A percentile compares a stretch with the other conserved stretches of the same genome.
Conservation (phyloP, 2,329 filamentous ascomycete species). For the Hymenoscyphus occultus region DNA sequence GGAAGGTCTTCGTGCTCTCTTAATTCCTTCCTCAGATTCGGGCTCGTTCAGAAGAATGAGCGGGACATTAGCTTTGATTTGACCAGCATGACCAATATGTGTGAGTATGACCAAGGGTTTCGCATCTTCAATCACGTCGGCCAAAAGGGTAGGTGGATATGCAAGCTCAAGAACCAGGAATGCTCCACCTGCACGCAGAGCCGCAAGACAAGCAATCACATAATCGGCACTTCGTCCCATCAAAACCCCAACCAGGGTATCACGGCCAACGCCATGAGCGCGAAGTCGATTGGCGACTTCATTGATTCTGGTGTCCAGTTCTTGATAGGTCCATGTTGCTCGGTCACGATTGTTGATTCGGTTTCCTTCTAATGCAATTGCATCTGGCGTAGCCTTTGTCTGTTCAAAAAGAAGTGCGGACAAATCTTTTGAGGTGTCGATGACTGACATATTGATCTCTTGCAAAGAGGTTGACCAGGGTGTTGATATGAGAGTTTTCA, state of each 20-base stretch:
- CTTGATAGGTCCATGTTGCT: conserved; percentile 61
- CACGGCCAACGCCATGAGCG: conserved; percentile 65
- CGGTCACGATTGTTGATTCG: conserved; percentile 47
- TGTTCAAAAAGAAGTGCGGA: conserved; percentile 69
- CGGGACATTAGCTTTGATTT: conserved; percentile 61
- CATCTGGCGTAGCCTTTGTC: conserved; percentile 64
- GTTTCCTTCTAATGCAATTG: conserved; percentile 66
- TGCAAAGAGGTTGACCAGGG: not conserved
- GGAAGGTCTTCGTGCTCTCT: conserved; percentile 37
- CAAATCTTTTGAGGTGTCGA: conserved; percentile 71
- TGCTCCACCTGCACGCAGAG: conserved; percentile 74
- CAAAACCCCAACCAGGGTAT: conserved; percentile 72
- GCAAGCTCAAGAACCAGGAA: conserved; percentile 79
- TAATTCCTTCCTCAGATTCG: conserved; percentile 27
- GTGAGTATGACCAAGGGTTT: conserved; percentile 70
- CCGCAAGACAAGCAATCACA: conserved; percentile 73
- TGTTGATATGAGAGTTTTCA: not conserved
- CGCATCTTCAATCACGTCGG: conserved; percentile 75
- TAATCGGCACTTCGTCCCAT: conserved; percentile 75
- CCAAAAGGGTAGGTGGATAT: conserved; percentile 69
- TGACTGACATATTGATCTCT: conserved; percentile 51
- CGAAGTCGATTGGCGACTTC: conserved; percentile 63
- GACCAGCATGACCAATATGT: conserved; percentile 58
- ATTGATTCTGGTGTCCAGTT: conserved; percentile 66
- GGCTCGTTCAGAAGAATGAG: conserved; percentile 61